Percentiles rank a stretch among this genome's conserved stretches.
These are phyloP conservation scores for Rhododendron kiyosumense DNA, from an alignment of 148 eudicot genomes.

Conservation along the genomic window DNA sequence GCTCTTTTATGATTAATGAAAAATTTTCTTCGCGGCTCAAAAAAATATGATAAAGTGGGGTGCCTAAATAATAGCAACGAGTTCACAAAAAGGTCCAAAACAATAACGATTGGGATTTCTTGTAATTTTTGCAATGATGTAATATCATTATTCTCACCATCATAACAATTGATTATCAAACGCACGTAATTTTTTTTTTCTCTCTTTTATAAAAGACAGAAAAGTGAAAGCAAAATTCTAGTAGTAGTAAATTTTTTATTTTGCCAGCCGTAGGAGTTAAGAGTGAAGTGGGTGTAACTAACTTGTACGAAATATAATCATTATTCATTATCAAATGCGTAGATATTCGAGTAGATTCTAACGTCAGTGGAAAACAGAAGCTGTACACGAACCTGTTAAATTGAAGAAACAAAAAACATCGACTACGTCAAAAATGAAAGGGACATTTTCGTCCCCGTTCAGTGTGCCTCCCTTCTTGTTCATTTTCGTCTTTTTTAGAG, in stretches of 20 bases:
- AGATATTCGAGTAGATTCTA: neutral
- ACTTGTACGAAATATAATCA: neutral
- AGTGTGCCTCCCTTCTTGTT: no score
- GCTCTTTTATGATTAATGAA: no score
- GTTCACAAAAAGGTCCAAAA: neutral
- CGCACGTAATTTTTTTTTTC: neutral
- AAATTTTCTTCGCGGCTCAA: no score
- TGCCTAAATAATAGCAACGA: neutral
- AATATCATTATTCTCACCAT: neutral
- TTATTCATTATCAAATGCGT: neutral
- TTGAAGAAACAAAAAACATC: neutral
- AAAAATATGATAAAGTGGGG: no score
- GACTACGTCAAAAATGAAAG: no score
- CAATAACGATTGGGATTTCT: neutral
- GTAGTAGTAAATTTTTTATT: neutral
- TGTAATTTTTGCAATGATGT: constrained; percentile 1
- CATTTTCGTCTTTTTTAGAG: no score
- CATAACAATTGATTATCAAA: neutral
- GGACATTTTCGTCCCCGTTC: no score
- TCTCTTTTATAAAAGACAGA: neutral
- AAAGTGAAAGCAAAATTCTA: neutral
- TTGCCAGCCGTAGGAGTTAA: neutral
- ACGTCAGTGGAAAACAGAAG: neutral
- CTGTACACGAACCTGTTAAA: neutral
- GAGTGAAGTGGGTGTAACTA: neutral